Evolutionary conservation across 2,329 filamentous ascomycete genomes (phyloP), one percentile per base, ranked within the genome.

Genomic region (Beauveria sp.): DNA sequence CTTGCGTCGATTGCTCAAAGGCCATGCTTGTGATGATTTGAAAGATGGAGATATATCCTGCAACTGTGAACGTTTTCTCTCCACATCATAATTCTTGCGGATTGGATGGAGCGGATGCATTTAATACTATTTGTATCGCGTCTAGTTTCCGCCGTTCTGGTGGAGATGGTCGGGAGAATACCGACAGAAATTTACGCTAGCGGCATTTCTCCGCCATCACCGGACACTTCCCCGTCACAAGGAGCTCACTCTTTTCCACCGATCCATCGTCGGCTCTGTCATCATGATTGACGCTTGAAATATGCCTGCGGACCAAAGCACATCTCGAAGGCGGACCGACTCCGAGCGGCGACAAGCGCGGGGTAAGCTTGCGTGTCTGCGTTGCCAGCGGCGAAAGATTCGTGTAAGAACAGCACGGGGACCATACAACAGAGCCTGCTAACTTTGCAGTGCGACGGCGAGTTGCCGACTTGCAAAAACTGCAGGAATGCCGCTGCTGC

Each of bases 321-420:
- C 46, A 7, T 30, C 24, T 30, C 61, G 3, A 40, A 67, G 58
- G 41, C 61, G 62, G 59, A 52, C 43, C 9, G 67, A 66, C 16
- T 63, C 64, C 40, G 61, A 64, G 6, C 64, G 66, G 50, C 68
- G 67, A 10, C 71, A 67, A 34, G 64, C 66, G 28, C 65, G 71
- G 18, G 63, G 71, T 48, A 66, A 69, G 6, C 64, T 76, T 51
- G 67, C 71, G 0, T 70, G 70, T 64, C 65, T 67, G 20, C 68
- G 73, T 5, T 82, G 79, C 60, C 79, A 82, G 62, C 70, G 76
- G 47, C 72, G 79, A 28, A 82, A 82, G 68, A 81, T 81, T 66
- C 74, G 74, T 51, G 77, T 78, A 70, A 26, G 72, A 64, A 7
- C 14, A 52, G 14, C 28, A 24, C 26, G 1, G 16, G 47, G 2